Evolutionary conservation across 306 rosid species (phyloP), one percentile per base, ranked within the genome.

Genomic region (Fragaria ananassa): DNA sequence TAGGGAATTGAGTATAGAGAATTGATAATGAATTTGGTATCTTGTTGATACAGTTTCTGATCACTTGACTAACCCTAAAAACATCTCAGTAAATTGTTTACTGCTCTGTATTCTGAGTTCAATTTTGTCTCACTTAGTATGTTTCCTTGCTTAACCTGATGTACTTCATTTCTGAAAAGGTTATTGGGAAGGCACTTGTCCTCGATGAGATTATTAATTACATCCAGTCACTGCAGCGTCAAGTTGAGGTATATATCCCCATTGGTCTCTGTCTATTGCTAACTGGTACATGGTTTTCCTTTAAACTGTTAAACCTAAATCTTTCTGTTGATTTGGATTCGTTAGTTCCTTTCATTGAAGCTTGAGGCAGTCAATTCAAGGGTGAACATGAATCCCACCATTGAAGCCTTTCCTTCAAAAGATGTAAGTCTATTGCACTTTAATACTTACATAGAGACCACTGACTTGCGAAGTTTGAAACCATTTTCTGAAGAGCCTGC

Each of bases 171-270:
- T 13, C 57, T 57, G 56, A 70, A 37, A 64, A 95, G 98, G 93
- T 92, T 64, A 92, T 92, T 81, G 98, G 98, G 73, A 92, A 95
- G 83, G 97, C 98, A 58, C 89, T 90, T 31, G 93, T 95, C 46
- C 88, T 95, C 42, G 97, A 95, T 56, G 98, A 95, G 91, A 95
- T 95, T 66, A 95, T 95, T 70, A 95, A 95, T 83, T 95, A 95
- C 80, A 83, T 92, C 53, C 97, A 95, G 72, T 95, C 98, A 4
- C 84, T 95, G 84, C 97, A 95, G 80, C 87, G 49, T 41, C 98
- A 95, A 85, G 92, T 90, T 51, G 98, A 95, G 97, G 97, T 95
- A 72, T 9, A 6, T 68, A 34, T 71, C 77, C 70, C 66, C 27
- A 13, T 61, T 62, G 42, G 29, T 64, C 72, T 68, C 23, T 81